Base-by-base conservation (phyloP, 805 yeast species). In the Candida golubevii region DNA sequence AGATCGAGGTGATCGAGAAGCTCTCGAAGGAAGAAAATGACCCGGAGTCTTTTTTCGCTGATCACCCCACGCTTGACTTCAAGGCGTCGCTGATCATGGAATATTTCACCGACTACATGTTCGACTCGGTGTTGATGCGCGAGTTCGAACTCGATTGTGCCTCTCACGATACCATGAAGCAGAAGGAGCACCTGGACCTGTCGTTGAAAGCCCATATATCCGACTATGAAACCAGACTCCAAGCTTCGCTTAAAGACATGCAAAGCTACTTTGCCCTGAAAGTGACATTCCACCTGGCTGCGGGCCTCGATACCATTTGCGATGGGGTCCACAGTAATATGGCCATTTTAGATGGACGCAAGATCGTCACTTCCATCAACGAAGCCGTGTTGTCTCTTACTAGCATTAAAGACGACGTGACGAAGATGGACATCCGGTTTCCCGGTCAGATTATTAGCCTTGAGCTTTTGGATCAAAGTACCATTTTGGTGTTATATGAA, bases 1-100 rank as follows among this genome's bases (percentile, higher is more conserved):
- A 65, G 56, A 42, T 59, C 42, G 56, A 67, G 40, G 54, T 70
- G 44, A 44, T 67, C 51, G 67, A 63, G 51, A 55, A 74, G 56
- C 51, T 69, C 50, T 18, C 67, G 51, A 62, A 61, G 39, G 67
- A 65, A 18, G 72, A 72, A 8, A 77, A 72, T 33, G 48, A 52
- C 33, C 49, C 48, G 7, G 51, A 46, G 10, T 36, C 48, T 7
- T 52, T 50, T 30, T 47, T 47, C 33, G 35, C 41, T 13, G 49
- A 43, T 12, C 50, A 54, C 30, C 53, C 54, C 8, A 44, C 50
- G 10, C 28, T 49, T 32, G 51, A 46, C 26, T 51, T 47, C 42
- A 44, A 44, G 29, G 45, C 47, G 11, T 46, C 56, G 5, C 48
- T 38, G 33, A 45, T 53, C 12, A 42, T 51, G 39, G 49, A 51